These are phyloP conservation scores for Podaxis sp. DNA, from an alignment of 768 basidiomycete species.

Conservation along the genomic window DNA sequence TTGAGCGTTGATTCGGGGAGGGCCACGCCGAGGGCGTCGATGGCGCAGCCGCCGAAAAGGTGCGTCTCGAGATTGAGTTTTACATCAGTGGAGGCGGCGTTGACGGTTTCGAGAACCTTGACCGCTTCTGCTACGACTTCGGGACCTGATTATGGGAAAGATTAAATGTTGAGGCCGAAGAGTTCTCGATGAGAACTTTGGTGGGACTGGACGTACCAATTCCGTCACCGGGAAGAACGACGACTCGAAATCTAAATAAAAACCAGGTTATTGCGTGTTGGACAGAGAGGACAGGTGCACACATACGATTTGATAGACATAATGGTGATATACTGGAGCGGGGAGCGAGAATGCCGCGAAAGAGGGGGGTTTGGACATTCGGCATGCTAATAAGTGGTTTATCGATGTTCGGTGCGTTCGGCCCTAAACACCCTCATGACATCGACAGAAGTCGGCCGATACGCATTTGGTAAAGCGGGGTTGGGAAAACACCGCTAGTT, in stretches of 20 bases:
- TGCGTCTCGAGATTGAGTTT: constrained; percentile 74
- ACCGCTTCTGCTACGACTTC: constrained; percentile 87
- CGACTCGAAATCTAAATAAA: constrained; percentile 73
- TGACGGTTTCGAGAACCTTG: constrained; percentile 75
- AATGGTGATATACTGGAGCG: constrained; percentile 6
- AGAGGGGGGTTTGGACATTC: background rate
- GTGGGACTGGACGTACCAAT: constrained; percentile 61
- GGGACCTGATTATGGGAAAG: constrained; percentile 55
- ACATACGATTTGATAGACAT: constrained; percentile 50
- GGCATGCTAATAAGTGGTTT: background rate
- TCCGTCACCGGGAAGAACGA: constrained; percentile 93
- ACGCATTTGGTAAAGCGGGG: background rate
- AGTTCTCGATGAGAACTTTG: background rate
- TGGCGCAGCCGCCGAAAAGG: constrained; percentile 90
- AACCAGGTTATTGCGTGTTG: constrained; percentile 3
- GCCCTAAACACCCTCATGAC: background rate
- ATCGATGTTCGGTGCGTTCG: constrained; percentile 8
- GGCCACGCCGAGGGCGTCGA: constrained; percentile 85
- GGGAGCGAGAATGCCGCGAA: background rate
- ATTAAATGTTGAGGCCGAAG: background rate
- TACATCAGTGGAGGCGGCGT: constrained; percentile 59
- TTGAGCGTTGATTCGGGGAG: constrained; percentile 82
- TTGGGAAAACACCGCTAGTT: no score
- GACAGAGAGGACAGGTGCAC: background rate
- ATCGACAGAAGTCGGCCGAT: constrained; percentile 9